A percentile compares a stretch with the other conserved stretches of the same genome.
These are phyloP conservation scores for Abrus pulchellus DNA, from an alignment of 306 rosid species.

Conservation along the genomic window DNA sequence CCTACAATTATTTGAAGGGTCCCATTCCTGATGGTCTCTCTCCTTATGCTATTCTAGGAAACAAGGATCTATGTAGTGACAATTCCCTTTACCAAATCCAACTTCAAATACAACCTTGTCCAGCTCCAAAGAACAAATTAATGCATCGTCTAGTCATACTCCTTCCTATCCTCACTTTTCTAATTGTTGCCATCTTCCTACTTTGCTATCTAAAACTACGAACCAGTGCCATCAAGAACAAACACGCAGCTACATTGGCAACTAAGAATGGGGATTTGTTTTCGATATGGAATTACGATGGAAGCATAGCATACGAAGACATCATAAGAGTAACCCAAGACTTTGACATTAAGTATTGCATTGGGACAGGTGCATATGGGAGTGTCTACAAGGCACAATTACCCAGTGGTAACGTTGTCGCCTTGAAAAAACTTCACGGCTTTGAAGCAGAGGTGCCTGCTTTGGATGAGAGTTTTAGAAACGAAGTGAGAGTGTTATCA, in stretches of 20 bases:
- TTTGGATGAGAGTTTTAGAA: slow-evolving; percentile 37
- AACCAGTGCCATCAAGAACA: not conserved
- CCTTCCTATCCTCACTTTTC: not conserved
- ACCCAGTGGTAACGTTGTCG: slow-evolving; percentile 32
- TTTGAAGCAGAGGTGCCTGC: slow-evolving; percentile 9
- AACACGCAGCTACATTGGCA: not conserved
- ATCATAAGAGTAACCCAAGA: slow-evolving; percentile 8
- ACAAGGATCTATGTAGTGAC: not conserved
- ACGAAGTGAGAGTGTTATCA: slow-evolving; percentile 35
- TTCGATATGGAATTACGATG: slow-evolving; percentile 34
- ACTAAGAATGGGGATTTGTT: slow-evolving; percentile 16
- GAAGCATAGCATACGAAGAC: slow-evolving; percentile 14
- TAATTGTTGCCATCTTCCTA: not conserved
- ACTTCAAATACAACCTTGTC: not conserved
- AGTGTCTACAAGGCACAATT: slow-evolving; percentile 33
- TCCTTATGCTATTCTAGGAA: not conserved
- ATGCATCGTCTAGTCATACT: not conserved
- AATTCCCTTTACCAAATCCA: not conserved
- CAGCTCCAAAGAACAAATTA: not conserved
- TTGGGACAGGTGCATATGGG: slow-evolving; percentile 40
- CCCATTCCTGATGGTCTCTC: not conserved
- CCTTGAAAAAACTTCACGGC: slow-evolving; percentile 35
- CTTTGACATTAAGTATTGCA: slow-evolving; percentile 20
- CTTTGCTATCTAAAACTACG: not conserved
- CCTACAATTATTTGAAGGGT: not conserved